phyloP scores from a whole-genome alignment of 2,329 filamentous ascomycete species.

The Alternaria conjuncta region DNA sequence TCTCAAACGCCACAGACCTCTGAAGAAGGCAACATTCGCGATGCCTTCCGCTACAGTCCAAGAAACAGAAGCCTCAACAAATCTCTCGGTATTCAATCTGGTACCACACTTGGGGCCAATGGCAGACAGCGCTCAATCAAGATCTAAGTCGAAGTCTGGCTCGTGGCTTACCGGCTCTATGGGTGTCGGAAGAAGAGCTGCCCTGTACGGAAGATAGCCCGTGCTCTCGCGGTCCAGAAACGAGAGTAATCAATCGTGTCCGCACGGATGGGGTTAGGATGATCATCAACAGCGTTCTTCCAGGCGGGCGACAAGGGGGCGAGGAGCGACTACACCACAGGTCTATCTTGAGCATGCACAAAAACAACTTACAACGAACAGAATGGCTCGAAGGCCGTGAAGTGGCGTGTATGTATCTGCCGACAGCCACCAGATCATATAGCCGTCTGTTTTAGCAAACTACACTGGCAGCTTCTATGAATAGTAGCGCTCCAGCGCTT shows the following conservation, averaged over 20 bases:
- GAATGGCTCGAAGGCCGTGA: background rate
- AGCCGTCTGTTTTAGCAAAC: background rate
- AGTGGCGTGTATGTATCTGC: background rate
- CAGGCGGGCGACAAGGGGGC: background rate
- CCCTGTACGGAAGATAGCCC: background rate
- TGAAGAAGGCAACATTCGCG: background rate
- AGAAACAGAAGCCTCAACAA: background rate
- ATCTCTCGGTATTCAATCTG: background rate
- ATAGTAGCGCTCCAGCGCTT: background rate
- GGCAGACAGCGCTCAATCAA: background rate
- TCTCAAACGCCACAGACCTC: background rate
- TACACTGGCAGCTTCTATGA: background rate
- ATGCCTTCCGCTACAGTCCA: background rate
- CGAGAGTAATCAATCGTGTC: background rate
- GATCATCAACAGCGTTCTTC: background rate
- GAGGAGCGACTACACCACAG: background rate
- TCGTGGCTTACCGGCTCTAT: slow-evolving; percentile 1
- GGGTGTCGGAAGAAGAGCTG: background rate
- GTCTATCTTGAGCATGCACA: background rate
- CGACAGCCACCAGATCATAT: background rate
- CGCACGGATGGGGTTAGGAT: background rate
- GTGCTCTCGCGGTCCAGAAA: background rate
- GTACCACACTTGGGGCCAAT: background rate
- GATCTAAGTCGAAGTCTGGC: background rate
- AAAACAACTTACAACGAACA: background rate